phyloP scores from a whole-genome alignment of 306 rosid species.

The Comarum palustre region DNA sequence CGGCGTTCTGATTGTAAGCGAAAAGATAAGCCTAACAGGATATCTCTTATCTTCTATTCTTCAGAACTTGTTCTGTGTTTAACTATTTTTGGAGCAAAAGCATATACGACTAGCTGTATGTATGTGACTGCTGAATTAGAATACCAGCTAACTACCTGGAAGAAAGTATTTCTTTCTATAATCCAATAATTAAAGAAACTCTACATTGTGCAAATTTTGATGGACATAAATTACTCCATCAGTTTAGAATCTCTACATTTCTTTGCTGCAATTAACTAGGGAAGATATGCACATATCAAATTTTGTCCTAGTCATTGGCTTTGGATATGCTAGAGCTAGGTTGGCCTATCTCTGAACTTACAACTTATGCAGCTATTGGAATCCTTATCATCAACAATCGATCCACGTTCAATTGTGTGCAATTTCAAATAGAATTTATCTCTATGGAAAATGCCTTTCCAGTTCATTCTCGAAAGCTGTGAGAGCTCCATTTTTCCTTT shows the following conservation, averaged over 20 bases:
- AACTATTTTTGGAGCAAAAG: constrained; percentile 12
- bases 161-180: neutral
- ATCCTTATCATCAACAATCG: constrained; percentile 45
- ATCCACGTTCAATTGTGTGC: constrained; percentile 35
- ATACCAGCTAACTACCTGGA: neutral
- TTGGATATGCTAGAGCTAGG: constrained; percentile 13
- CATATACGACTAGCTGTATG: neutral
- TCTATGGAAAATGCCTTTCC: constrained; percentile 22
- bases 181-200: neutral
- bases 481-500: neutral
- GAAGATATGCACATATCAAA: neutral
- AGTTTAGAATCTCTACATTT: neutral
- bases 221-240: neutral
- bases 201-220: neutral
- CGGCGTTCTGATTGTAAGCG: neutral
- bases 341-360: constrained; percentile 17
- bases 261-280: neutral
- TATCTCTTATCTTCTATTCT: neutral
- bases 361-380: constrained; percentile 22
- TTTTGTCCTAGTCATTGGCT: neutral
- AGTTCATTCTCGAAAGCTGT: constrained; percentile 43
- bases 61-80: neutral
- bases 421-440: constrained; percentile 28
- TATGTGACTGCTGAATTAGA: neutral
- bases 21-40: neutral